phyloP scores from a whole-genome alignment of 2,329 filamentous ascomycete genomes.

The Penicillium janthinellum region DNA sequence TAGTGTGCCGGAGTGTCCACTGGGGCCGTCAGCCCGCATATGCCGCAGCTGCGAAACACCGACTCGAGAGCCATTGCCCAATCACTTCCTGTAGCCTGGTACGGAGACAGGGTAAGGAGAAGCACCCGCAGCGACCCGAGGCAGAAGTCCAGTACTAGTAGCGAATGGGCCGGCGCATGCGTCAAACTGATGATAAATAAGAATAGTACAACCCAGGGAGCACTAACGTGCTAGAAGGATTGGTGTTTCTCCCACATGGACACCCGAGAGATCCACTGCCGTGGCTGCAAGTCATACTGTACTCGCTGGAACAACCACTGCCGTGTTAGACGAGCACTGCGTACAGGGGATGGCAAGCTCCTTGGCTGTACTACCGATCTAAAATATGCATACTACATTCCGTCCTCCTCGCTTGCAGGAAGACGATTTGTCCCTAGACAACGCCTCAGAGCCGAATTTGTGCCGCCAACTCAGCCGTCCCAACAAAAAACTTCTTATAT shows the following conservation, averaged over 20 bases:
- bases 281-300: slow-evolving; percentile 15
- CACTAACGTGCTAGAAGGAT: not conserved
- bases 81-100: not conserved
- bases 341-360: slow-evolving; percentile 3
- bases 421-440: not conserved
- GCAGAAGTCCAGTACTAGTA: not conserved
- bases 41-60: slow-evolving; percentile 17
- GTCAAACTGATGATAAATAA: not conserved
- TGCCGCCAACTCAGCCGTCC: not conserved
- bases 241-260: not conserved
- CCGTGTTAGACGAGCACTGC: slow-evolving; percentile 12
- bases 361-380: not conserved
- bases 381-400: not conserved
- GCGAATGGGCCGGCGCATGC: not conserved
- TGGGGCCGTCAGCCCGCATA: slow-evolving; percentile 5
- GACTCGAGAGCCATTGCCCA: not conserved
- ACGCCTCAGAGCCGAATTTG: not conserved
- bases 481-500: not conserved
- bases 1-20: not conserved
- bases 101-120: not conserved
- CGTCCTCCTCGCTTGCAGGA: not conserved
- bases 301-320: slow-evolving; percentile 9
- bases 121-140: not conserved
- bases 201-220: not conserved
- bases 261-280: slow-evolving; percentile 9